These are phyloP conservation scores for Candida maltosa DNA, from an alignment of 805 yeast genomes.

Conservation along the genomic window DNA sequence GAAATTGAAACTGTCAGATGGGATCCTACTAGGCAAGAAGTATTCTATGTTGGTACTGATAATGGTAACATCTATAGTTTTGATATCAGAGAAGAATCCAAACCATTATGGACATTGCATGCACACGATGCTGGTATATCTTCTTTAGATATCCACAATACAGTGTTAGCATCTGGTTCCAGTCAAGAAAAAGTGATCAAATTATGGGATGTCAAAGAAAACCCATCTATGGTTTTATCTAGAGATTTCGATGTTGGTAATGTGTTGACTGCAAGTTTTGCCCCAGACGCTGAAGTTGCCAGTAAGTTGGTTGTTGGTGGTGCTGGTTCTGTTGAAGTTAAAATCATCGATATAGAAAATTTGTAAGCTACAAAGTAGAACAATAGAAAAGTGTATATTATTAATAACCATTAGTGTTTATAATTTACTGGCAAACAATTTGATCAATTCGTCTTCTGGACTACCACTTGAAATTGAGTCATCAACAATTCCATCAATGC, in stretches of 20 bases:
- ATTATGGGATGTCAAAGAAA: constrained; percentile 71
- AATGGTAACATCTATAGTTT: constrained; percentile 84
- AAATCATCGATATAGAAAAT: constrained; percentile 16
- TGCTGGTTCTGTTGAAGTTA: constrained; percentile 30
- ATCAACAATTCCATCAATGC: constrained; percentile 63
- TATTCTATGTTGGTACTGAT: constrained; percentile 87
- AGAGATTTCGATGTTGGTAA: constrained; percentile 95
- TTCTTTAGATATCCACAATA: constrained; percentile 65
- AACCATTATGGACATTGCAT: constrained; percentile 90
- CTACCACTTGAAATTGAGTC: constrained; percentile 61
- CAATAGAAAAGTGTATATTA: constrained; percentile 3
- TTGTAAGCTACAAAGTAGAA: constrained; percentile 4
- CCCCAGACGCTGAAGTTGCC: constrained; percentile 81
- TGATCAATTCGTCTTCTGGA: constrained; percentile 35
- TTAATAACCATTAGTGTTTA: neutral
- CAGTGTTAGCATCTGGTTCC: constrained; percentile 76
- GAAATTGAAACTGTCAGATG: constrained; percentile 84
- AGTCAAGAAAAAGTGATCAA: constrained; percentile 86
- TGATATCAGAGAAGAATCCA: constrained; percentile 68
- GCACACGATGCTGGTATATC: constrained; percentile 96
- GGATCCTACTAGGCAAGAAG: constrained; percentile 49
- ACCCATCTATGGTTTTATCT: constrained; percentile 83
- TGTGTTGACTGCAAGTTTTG: constrained; percentile 78
- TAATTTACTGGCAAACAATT: constrained; percentile 23
- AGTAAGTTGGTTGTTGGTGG: constrained; percentile 90